Evolutionary conservation across 2,329 filamentous ascomycete species (phyloP).

Genomic region (Thielaviopsis populi): DNA sequence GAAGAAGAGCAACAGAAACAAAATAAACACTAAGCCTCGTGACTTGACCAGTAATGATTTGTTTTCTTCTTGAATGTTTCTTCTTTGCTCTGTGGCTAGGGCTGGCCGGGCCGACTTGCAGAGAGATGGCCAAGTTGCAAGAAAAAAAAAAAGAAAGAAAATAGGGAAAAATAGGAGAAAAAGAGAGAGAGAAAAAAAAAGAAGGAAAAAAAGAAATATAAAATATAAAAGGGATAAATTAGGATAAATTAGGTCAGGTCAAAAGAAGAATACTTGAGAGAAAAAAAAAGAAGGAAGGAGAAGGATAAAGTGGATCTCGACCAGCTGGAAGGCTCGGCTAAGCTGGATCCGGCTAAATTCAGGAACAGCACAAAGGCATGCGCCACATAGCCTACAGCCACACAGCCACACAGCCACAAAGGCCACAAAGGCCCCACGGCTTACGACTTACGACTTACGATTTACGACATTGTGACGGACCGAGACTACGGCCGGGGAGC

Average conservation of each 20-base stretch:
- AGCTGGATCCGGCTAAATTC: background rate
- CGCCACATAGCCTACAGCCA: background rate
- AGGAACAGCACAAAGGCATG: background rate
- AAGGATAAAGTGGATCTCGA: background rate
- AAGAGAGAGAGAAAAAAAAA: background rate
- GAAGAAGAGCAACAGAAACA: too few relatives aligned
- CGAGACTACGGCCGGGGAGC: background rate
- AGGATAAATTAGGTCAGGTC: too few relatives aligned
- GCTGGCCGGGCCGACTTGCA: background rate
- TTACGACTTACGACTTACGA: background rate
- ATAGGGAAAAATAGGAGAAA: background rate
- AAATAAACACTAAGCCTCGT: background rate
- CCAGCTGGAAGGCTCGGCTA: background rate
- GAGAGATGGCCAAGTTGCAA: background rate
- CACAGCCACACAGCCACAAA: background rate
- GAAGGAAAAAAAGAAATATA: background rate
- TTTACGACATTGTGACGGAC: background rate
- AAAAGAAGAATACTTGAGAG: too few relatives aligned
- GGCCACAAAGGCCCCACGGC: too few relatives aligned
- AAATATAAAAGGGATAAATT: background rate
- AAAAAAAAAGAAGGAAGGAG: background rate
- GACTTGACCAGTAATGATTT: background rate
- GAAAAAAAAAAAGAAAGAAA: background rate
- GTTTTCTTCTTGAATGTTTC: background rate
- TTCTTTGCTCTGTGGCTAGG: background rate